phyloP scores from a whole-genome alignment of 176 grass and related monocot genomes.

The Guadua angustifolia region DNA sequence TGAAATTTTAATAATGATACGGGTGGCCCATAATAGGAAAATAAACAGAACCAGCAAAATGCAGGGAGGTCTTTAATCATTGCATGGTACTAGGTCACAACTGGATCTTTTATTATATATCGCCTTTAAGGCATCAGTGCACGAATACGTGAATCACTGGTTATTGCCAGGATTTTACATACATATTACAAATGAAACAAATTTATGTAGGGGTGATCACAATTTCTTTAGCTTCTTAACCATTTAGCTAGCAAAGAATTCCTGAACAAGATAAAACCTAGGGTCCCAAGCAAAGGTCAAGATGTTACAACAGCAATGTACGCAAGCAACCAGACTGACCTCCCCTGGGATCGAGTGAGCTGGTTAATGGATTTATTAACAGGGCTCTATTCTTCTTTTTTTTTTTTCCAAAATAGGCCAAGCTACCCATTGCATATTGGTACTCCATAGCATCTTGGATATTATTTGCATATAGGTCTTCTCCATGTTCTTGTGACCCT shows the following conservation, averaged over 20 bases:
- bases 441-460: no score
- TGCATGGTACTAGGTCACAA: neutral
- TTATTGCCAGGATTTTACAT: constrained; percentile 38
- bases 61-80: neutral
- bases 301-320: no score
- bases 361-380: no score
- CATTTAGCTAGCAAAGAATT: neutral
- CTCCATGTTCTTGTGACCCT: no score
- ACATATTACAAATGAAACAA: constrained; percentile 33
- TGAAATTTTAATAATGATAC: neutral
- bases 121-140: neutral
- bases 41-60: neutral
- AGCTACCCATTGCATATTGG: no score
- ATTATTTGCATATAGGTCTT: no score
- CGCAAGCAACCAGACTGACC: no score
- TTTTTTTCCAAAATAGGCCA: no score
- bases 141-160: constrained; percentile 22
- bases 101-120: constrained; percentile 32
- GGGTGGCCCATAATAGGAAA: neutral
- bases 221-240: constrained; percentile 43
- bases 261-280: no score
- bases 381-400: no score
- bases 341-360: no score
- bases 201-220: neutral
- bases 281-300: no score